Percentiles rank a stretch among this genome's conserved stretches.
phyloP scores from a whole-genome alignment of 1,139 yeast genomes.

The Blastobotrys serpentis region DNA sequence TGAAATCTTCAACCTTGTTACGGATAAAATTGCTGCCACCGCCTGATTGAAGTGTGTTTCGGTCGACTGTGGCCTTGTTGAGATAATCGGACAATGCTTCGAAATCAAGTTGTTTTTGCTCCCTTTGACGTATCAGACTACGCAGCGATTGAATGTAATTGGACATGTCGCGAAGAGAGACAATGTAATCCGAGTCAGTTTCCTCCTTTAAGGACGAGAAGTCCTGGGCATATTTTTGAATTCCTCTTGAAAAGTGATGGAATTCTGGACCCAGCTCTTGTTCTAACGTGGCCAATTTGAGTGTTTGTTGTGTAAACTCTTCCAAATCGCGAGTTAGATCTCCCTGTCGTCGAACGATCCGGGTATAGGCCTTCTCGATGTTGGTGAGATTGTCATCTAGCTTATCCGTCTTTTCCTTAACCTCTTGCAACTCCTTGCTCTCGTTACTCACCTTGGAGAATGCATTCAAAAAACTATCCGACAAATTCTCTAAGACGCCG shows the following conservation, averaged over 20 bases:
- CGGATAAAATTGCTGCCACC: constrained; percentile 54
- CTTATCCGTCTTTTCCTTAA: constrained; percentile 77
- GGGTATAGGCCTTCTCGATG: constrained; percentile 73
- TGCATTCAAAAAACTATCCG: constrained; percentile 90
- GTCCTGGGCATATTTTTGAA: constrained; percentile 49
- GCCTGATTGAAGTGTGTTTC: constrained; percentile 56
- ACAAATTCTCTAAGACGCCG: constrained; percentile 59
- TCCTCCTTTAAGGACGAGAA: constrained; percentile 54
- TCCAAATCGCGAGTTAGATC: constrained; percentile 72
- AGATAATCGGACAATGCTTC: constrained; percentile 83
- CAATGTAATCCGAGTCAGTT: constrained; percentile 78
- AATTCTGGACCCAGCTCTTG: constrained; percentile 50
- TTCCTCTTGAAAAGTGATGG: constrained; percentile 52
- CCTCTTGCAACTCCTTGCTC: constrained; percentile 77
- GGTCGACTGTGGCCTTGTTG: constrained; percentile 65
- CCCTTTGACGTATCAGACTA: constrained; percentile 75
- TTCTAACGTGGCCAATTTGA: constrained; percentile 61
- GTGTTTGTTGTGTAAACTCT: constrained; percentile 67
- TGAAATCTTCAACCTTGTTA: constrained; percentile 55
- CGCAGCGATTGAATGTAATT: constrained; percentile 79
- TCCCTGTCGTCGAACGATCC: constrained; percentile 69
- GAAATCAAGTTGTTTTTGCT: constrained; percentile 85
- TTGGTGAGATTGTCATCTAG: constrained; percentile 77
- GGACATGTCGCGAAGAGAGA: constrained; percentile 81
- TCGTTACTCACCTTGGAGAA: constrained; percentile 77